A percentile compares a stretch with the other conserved stretches of the same genome.
These are phyloP conservation scores for Bauhinia variegata DNA, from an alignment of 306 rosid species.

Conservation along the genomic window DNA sequence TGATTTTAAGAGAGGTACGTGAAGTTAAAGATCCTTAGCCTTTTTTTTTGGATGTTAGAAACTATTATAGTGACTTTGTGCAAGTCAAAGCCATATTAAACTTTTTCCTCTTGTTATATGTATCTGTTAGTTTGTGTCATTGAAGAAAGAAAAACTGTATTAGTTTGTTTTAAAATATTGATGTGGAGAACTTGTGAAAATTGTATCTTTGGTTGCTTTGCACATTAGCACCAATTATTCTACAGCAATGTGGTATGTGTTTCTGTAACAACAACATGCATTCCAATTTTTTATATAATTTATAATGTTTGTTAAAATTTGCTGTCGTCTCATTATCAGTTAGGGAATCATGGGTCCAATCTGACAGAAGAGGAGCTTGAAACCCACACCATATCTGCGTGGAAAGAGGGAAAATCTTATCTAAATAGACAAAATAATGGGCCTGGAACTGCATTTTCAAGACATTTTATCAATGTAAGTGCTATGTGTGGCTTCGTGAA, in stretches of 20 bases:
- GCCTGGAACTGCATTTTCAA: constrained; percentile 62
- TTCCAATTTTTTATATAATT: constrained; percentile 5
- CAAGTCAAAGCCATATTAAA: no score
- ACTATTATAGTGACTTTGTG: no score
- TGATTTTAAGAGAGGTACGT: constrained; percentile 92
- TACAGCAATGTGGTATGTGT: constrained; percentile 6
- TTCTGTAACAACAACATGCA: background rate
- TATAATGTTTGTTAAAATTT: constrained; percentile 30
- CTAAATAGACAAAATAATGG: constrained; percentile 67
- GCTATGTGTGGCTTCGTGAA: constrained; percentile 26
- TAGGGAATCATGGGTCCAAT: constrained; percentile 93
- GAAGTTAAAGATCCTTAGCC: constrained; percentile 33
- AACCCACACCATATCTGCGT: constrained; percentile 95
- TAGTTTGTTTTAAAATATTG: no score
- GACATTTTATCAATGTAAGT: constrained; percentile 80
- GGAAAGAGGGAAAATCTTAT: constrained; percentile 93
- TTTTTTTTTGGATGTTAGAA: constrained; percentile 17
- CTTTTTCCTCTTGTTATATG: no score
- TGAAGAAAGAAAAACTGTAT: no score
- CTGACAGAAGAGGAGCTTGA: constrained; percentile 98
- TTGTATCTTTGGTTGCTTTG: constrained; percentile 18
- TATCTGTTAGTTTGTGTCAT: no score
- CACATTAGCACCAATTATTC: constrained; percentile 7
- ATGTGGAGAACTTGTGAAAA: no score
- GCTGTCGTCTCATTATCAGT: constrained; percentile 56